Evolutionary conservation across 305 asterid genomes (phyloP), one percentile per base, ranked within the genome.

Genomic region (Euphrasia arctica): DNA sequence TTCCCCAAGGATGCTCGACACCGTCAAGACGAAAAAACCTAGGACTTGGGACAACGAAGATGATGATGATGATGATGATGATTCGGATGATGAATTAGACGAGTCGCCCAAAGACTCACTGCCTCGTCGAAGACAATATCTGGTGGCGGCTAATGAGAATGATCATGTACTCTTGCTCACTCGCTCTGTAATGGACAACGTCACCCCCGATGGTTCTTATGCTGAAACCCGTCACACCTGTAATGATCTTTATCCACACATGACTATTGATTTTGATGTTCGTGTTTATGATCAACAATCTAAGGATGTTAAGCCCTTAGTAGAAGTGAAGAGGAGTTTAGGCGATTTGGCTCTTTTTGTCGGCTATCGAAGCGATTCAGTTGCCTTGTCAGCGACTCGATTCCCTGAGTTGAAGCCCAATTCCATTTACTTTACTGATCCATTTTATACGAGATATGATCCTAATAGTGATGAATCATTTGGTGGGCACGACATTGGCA

Each of bases 391-490:
- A 14, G 39, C 27, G 0, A 31, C 10, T 45, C 14, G 13, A 1
- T 62, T 45, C 22, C 9, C 31, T n/a, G 58, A 31, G 32, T 8
- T 62, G 58, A 49, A 48, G 58, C 66, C 57, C 25, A 43, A 61
- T n/a, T 61, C 65, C 25, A 61, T 61, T 43, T 61, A 61, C 54
- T 61, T 43, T 45, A 43, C 65, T 6, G 42, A 61, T 10, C 7
- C 47, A 6, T 10, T 36, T 1, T 25, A 25, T 25, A 25, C 27
- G 27, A 25, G 27, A 25, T 25, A 25, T 25, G 27, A 25, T 25
- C 27, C 27, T 25, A 25, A 25, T 55, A 2, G 22, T 1, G 11
- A 31, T 4, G 0, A 3, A 0, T 1, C 11, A 2, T 43, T 9
- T 27, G 39, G 27, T 25, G 55, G 41, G 0, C 42, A 61, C 0